Conservation (phyloP, 2,329 filamentous ascomycete species). For the Scorias spongiosa region DNA sequence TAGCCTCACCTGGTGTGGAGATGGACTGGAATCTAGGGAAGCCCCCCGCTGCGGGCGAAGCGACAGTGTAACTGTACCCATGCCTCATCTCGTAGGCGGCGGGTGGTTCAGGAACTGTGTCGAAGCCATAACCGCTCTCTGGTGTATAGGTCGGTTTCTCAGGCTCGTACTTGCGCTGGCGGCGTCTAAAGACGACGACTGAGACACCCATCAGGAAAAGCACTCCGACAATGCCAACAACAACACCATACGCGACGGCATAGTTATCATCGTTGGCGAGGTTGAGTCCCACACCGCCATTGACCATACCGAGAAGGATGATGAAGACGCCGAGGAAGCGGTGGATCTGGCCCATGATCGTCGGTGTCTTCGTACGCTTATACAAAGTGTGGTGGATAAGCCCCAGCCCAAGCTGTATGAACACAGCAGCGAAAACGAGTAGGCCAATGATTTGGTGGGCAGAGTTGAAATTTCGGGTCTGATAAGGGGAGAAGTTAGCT, state of each 20-base stretch:
- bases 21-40: background rate
- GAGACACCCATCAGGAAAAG: slow-evolving; percentile 18
- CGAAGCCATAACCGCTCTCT: background rate
- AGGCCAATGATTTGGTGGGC: slow-evolving; percentile 35
- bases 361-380: slow-evolving; percentile 22
- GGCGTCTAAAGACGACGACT: background rate
- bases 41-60: background rate
- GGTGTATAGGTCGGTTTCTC: background rate
- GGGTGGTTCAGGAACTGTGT: background rate
- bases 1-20: background rate
- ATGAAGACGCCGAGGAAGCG: slow-evolving; percentile 42
- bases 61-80: background rate
- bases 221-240: slow-evolving; percentile 30
- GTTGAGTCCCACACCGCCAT: slow-evolving; percentile 44
- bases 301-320: slow-evolving; percentile 38
- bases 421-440: slow-evolving; percentile 19
- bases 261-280: slow-evolving; percentile 37
- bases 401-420: slow-evolving; percentile 25
- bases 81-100: background rate
- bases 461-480: slow-evolving; percentile 28
- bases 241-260: slow-evolving; percentile 30
- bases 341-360: slow-evolving; percentile 35
- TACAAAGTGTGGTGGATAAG: slow-evolving; percentile 25
- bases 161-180: background rate
- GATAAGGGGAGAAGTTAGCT: slow-evolving; percentile 5